Conservation (phyloP, 148 eudicot species). For the Hydrangea macrophylla region DNA sequence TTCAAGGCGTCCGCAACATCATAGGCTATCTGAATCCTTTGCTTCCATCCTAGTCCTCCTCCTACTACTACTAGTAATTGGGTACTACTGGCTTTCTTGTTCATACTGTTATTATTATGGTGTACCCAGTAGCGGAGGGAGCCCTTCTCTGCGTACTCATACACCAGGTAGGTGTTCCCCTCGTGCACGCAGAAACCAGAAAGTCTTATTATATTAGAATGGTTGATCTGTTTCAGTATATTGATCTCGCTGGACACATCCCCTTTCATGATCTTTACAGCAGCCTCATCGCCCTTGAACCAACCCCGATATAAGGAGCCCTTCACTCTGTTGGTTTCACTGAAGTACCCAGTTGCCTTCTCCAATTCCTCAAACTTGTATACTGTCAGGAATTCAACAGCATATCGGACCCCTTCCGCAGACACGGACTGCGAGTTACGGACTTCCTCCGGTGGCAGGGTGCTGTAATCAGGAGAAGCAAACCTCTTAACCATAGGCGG, state of each 20-base stretch:
- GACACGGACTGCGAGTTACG: slow-evolving; percentile 44
- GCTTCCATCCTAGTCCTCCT: slow-evolving; percentile 76
- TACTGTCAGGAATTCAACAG: slow-evolving; percentile 52
- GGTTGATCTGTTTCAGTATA: slow-evolving; percentile 62
- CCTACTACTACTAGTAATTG: neutral
- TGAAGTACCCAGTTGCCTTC: slow-evolving; percentile 51
- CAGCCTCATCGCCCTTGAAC: slow-evolving; percentile 71
- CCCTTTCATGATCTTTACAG: slow-evolving; percentile 63
- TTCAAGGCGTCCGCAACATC: slow-evolving; percentile 63
- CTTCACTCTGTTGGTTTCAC: slow-evolving; percentile 44
- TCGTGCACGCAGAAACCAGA: slow-evolving; percentile 69
- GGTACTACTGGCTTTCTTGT: no score
- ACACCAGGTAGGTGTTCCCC: slow-evolving; percentile 71
- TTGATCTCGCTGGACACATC: slow-evolving; percentile 62
- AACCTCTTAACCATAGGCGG: slow-evolving; percentile 9
- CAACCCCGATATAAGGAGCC: slow-evolving; percentile 56
- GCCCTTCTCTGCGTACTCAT: slow-evolving; percentile 69
- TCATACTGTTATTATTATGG: slow-evolving; percentile 16
- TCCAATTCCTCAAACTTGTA: slow-evolving; percentile 55
- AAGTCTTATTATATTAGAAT: slow-evolving; percentile 58
- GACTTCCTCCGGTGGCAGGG: slow-evolving; percentile 21
- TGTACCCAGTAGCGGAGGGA: slow-evolving; percentile 52
- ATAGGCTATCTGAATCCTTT: slow-evolving; percentile 66
- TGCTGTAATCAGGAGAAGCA: slow-evolving; percentile 12
- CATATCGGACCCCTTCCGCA: slow-evolving; percentile 43